Evolutionary conservation across 306 rosid species (phyloP).

Genomic region (Argentina anserina): DNA sequence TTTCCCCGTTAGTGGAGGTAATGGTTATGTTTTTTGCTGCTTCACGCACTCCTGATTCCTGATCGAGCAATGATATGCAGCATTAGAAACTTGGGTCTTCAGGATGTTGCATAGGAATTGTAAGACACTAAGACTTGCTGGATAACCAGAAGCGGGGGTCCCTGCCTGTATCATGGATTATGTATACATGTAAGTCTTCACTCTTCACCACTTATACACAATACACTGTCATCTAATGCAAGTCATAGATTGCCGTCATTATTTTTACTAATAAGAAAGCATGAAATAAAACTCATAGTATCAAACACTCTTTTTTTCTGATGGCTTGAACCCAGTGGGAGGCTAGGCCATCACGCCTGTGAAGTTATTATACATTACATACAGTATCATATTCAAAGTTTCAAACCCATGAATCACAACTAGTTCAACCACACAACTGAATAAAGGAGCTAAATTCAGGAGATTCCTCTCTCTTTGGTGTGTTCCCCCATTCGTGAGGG

Average conservation of each 20-base stretch:
- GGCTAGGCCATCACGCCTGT: neutral
- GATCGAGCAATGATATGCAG: neutral
- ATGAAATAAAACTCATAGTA: neutral
- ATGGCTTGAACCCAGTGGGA: neutral
- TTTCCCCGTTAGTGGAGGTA: neutral
- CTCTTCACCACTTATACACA: neutral
- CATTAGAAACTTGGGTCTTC: neutral
- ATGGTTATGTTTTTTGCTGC: neutral
- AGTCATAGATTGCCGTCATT: neutral
- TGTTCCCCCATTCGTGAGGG: neutral
- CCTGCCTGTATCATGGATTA: neutral
- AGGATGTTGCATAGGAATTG: neutral
- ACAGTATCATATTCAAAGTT: neutral
- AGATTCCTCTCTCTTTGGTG: neutral
- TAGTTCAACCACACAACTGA: neutral
- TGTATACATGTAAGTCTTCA: neutral
- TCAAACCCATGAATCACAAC: neutral
- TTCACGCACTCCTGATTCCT: neutral
- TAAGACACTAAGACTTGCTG: neutral
- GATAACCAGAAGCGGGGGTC: neutral
- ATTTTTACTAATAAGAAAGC: neutral
- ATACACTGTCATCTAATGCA: neutral
- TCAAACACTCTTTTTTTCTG: neutral
- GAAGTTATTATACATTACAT: neutral
- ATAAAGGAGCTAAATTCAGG: neutral